These are phyloP conservation scores for Yamadazyma taylorii DNA, from an alignment of 1,139 yeast species.

Conservation along the genomic window DNA sequence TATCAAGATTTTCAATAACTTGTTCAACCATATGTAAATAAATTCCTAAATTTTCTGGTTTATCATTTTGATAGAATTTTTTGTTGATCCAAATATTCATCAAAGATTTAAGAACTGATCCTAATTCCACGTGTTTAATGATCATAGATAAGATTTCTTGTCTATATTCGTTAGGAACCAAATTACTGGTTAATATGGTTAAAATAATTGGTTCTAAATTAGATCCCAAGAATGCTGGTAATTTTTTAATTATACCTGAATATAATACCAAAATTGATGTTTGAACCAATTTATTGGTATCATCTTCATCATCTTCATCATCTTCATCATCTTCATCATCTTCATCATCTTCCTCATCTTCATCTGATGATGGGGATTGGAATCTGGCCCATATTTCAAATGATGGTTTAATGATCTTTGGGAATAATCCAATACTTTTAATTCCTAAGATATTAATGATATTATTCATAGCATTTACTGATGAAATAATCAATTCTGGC, in stretches of 20 bases:
- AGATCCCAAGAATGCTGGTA: conserved; percentile 83
- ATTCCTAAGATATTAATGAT: conserved; percentile 78
- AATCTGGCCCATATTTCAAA: conserved; percentile 52
- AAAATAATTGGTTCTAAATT: conserved; percentile 59
- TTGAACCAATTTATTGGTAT: conserved; percentile 45
- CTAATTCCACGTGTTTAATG: conserved; percentile 67
- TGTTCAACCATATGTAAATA: conserved; percentile 66
- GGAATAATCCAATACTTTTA: conserved; percentile 79
- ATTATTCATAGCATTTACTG: conserved; percentile 71
- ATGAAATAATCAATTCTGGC: conserved; percentile 70
- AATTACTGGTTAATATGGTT: conserved; percentile 56
- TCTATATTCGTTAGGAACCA: conserved; percentile 60
- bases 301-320: conserved; percentile 25
- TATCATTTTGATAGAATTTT: conserved; percentile 32
- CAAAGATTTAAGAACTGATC: conserved; percentile 61
- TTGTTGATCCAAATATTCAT: conserved; percentile 57
- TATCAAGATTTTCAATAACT: conserved; percentile 65
- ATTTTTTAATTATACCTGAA: conserved; percentile 74
- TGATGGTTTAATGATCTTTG: conserved; percentile 78
- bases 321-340: conserved; percentile 11
- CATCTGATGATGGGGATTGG: too few species aligned
- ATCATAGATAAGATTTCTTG: conserved; percentile 63
- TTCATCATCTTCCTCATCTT: conserved; percentile 1
- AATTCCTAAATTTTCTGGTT: conserved; percentile 65
- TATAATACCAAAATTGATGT: conserved; percentile 69